Base-by-base conservation (phyloP, 2,329 filamentous ascomycete genomes). In the Trichoderma asperellum region DNA sequence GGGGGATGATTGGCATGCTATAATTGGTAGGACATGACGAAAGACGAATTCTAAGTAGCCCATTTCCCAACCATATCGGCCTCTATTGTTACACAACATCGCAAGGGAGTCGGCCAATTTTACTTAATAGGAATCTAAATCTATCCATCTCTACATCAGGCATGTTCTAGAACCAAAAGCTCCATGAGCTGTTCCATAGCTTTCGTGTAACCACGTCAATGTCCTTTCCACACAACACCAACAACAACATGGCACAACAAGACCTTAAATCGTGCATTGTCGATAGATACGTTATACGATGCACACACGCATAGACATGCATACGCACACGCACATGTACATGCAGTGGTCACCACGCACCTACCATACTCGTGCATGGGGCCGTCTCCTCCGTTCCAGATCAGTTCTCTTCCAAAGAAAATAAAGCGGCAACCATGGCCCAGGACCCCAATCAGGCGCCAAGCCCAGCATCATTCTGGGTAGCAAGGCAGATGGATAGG, bases 91-190 rank as follows among this genome's bases (percentile, higher is more conserved):
- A 35, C 43, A 24, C 29, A 12, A 35, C 29, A 52, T 24, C 16
- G 12, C 37, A 58, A 21, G 5, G n/a, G n/a, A 47, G 8, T 11
- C 24, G 24, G 24, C 24, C 18, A 12, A 32, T 61, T 49, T 18
- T 8, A 35, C 29, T 34, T 27, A 4, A 52, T 37, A 37, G 12
- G 12, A 37, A 37, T 12, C 12, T 12, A 11, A 37, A 37, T 24
- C 24, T 24, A 24, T 24, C 24, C 7, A 49, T 49, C n/a, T 49
- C 43, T 49, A 12, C 43, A 11, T 34, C 47, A 32, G 58, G 34
- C 37, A 37, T 16, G 12, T 63, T 63, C 60, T 55, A 37, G 60
- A 53, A 55, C 47, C 47, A 16, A 35, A 53, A 60, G 47, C 47
- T 24, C 32, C 47, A 47, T 10, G 12, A 21, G 21, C 37, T 24